Conservation (phyloP, 805 yeast genomes). For the Schizosaccharomyces pombe region DNA sequence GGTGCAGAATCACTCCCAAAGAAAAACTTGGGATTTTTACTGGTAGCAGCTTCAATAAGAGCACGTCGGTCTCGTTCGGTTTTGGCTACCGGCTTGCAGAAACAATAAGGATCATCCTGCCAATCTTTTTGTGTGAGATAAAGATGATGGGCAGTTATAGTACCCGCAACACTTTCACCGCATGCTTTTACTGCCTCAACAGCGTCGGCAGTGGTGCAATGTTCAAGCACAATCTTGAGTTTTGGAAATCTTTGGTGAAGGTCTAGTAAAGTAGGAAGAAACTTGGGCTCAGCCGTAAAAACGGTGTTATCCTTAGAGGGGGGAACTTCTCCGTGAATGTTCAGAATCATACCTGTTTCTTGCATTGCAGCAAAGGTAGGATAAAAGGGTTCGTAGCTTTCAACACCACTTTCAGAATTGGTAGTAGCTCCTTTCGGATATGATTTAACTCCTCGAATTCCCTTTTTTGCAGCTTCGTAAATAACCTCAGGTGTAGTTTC, state of each 20-base stretch:
- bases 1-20: conserved; percentile 98
- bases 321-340: conserved; percentile 91
- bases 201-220: conserved; percentile 83
- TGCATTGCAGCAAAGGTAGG: conserved; percentile 82
- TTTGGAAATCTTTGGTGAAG: conserved; percentile 67
- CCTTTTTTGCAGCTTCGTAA: conserved; percentile 45
- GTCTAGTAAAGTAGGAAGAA: conserved; percentile 66
- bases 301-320: conserved; percentile 48
- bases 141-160: conserved; percentile 89
- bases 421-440: conserved; percentile 99
- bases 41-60: conserved; percentile 63
- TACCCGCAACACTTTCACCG: conserved; percentile 62
- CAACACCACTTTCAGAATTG: conserved; percentile 73
- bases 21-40: conserved; percentile 79
- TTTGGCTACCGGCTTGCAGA: conserved; percentile 95
- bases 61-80: conserved; percentile 66
- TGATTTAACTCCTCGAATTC: conserved; percentile 71
- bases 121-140: conserved; percentile 74
- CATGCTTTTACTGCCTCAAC: conserved; percentile 49
- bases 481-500: conserved; percentile 71
- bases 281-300: conserved; percentile 78
- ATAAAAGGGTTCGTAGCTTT: conserved; percentile 69
- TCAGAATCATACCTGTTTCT: conserved; percentile 49
- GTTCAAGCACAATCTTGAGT: conserved; percentile 71
- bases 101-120: conserved; percentile 90